A percentile compares a stretch with the other conserved stretches of the same genome.
Evolutionary conservation across 2,329 filamentous ascomycete species (phyloP).

Genomic region (Onygenales sp.): DNA sequence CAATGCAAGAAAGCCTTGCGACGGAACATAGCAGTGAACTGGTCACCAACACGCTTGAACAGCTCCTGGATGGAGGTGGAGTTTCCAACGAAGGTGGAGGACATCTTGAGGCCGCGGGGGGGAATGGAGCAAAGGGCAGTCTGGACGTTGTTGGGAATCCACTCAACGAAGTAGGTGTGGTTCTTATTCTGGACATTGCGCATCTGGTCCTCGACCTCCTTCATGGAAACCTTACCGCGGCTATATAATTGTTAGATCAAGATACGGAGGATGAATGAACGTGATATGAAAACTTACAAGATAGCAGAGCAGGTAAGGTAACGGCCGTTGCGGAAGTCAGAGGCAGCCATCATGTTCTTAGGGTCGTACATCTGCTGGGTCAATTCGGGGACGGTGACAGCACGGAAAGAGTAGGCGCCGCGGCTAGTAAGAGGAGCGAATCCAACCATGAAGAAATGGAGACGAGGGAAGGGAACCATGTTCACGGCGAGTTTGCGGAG

Average conservation of each 20-base stretch:
- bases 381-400: conserved; percentile 92
- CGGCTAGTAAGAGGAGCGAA: conserved; percentile 96
- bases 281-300: conserved; percentile 50
- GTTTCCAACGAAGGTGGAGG: conserved; percentile 97
- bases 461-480: conserved; percentile 99
- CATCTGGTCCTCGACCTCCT: conserved; percentile 99
- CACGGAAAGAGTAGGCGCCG: conserved; percentile 89
- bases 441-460: conserved; percentile 99
- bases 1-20: conserved; percentile 99
- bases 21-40: conserved; percentile 99
- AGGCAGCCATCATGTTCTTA: conserved; percentile 99
- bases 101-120: conserved; percentile 97
- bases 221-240: conserved; percentile 99
- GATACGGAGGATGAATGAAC: background rate
- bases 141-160: conserved; percentile 99
- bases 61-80: conserved; percentile 99
- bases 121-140: conserved; percentile 98
- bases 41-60: conserved; percentile 99
- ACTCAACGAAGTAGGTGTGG: conserved; percentile 98
- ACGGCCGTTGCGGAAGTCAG: conserved; percentile 98
- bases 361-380: conserved; percentile 99
- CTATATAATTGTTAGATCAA: conserved; percentile 27
- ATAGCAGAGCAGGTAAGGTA: conserved; percentile 99
- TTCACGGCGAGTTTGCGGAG: conserved; percentile 99
- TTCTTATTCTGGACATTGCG: conserved; percentile 99